Conservation (phyloP, 352 stramenopile genomes). For the Globisporangium uncinulatum region DNA sequence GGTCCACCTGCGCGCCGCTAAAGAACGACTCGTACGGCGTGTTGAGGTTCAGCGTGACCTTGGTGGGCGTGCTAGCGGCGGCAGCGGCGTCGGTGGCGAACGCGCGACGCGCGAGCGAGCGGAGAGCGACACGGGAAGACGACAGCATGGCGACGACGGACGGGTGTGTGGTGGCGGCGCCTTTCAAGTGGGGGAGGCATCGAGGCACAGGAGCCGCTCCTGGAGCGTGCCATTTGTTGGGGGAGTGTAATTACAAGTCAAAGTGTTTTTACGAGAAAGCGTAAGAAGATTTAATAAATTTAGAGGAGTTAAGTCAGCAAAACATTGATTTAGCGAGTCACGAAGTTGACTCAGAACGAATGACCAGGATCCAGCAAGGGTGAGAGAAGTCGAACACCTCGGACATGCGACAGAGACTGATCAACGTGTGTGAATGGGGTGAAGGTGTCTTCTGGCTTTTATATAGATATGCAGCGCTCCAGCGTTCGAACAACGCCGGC, state of each 20-base stretch:
- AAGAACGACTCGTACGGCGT: slow-evolving; percentile 83
- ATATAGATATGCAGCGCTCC: slow-evolving; percentile 1
- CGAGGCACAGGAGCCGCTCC: neutral
- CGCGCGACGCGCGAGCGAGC: slow-evolving; percentile 49
- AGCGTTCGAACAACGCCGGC: neutral
- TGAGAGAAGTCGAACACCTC: no score
- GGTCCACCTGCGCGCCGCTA: slow-evolving; percentile 78
- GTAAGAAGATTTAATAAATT: neutral
- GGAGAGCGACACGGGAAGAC: slow-evolving; percentile 39
- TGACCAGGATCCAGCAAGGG: no score
- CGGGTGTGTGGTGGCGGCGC: neutral
- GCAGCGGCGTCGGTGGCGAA: slow-evolving; percentile 37
- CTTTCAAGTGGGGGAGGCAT: slow-evolving; percentile 1
- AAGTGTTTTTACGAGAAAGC: neutral
- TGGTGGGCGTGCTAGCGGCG: slow-evolving; percentile 43
- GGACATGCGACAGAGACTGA: no score
- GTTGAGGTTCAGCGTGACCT: slow-evolving; percentile 83
- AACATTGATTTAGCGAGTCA: no score
- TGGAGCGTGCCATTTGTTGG: neutral
- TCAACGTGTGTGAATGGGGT: neutral
- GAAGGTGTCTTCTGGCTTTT: neutral
- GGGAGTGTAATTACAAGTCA: neutral
- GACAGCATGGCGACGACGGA: slow-evolving; percentile 34
- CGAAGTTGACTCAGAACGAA: no score
- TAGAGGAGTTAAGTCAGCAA: no score